Conservation (phyloP, 306 rosid genomes). For the Quercus parvula region DNA sequence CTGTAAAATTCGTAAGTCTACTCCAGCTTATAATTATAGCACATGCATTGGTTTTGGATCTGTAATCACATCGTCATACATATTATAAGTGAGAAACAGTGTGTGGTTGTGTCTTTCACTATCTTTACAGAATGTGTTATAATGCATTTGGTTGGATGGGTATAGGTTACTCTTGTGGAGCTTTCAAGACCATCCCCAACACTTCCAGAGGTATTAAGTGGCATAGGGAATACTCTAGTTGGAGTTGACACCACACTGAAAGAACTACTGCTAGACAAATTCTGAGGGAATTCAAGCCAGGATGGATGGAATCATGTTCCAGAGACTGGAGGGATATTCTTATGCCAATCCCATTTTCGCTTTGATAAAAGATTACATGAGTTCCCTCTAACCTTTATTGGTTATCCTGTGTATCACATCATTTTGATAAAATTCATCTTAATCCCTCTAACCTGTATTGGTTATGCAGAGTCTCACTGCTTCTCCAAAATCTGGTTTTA, state of each 20-base stretch:
- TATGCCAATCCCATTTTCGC: constrained; percentile 52
- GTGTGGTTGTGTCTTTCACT: not conserved
- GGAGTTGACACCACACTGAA: constrained; percentile 69
- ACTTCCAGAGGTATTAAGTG: constrained; percentile 64
- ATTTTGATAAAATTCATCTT: too few species aligned
- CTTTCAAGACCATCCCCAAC: constrained; percentile 71
- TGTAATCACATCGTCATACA: not conserved
- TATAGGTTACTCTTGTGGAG: constrained; percentile 83
- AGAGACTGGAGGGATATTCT: constrained; percentile 69
- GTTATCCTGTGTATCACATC: not conserved
- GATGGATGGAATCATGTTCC: constrained; percentile 87
- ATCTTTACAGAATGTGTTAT: not conserved
- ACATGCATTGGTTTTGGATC: not conserved
- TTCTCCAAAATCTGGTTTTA: too few species aligned
- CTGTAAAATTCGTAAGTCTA: not conserved
- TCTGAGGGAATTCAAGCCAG: constrained; percentile 84
- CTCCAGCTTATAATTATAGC: not conserved
- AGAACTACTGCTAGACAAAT: constrained; percentile 48
- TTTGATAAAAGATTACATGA: constrained; percentile 67
- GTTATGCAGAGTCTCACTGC: too few species aligned
- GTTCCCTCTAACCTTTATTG: constrained; percentile 37
- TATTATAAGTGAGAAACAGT: not conserved
- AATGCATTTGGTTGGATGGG: constrained; percentile 5
- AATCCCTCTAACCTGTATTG: too few species aligned
- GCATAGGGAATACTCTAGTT: constrained; percentile 58